Evolutionary conservation across 495 filamentous ascomycete species (phyloP).

Genomic region (Daldinia vernicosa): DNA sequence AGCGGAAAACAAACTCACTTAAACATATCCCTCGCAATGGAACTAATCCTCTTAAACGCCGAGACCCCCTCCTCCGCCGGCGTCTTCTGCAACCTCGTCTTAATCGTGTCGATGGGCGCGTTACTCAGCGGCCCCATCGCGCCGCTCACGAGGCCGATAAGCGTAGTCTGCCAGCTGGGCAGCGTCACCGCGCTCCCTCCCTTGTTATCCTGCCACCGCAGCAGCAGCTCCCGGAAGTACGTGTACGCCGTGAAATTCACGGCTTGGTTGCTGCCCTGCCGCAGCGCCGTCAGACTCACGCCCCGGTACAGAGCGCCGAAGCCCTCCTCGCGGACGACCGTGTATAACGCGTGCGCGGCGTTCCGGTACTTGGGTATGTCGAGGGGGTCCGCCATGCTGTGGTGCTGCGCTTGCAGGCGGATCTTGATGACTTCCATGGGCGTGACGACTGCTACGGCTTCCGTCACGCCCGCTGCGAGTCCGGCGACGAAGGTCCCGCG

Average conservation of each 20-base stretch:
- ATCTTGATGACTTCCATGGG: slow-evolving; percentile 99
- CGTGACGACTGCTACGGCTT: slow-evolving; percentile 94
- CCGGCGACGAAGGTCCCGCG: slow-evolving; percentile 88
- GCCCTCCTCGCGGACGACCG: slow-evolving; percentile 90
- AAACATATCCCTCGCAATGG: slow-evolving; percentile 92
- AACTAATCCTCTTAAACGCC: slow-evolving; percentile 76
- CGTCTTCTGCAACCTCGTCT: slow-evolving; percentile 93
- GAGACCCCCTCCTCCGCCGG: slow-evolving; percentile 82
- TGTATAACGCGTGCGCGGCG: slow-evolving; percentile 93
- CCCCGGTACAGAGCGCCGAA: slow-evolving; percentile 87
- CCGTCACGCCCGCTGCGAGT: slow-evolving; percentile 90
- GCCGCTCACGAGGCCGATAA: slow-evolving; percentile 90
- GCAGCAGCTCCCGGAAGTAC: slow-evolving; percentile 83
- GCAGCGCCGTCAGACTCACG: slow-evolving; percentile 89
- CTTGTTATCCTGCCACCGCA: slow-evolving; percentile 67
- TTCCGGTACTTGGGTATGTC: slow-evolving; percentile 97
- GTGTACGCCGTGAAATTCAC: slow-evolving; percentile 99
- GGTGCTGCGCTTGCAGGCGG: slow-evolving; percentile 94
- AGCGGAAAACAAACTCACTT: slow-evolving; percentile 60
- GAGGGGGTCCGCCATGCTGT: slow-evolving; percentile 90
- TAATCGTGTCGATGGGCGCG: slow-evolving; percentile 98
- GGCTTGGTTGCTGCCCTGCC: slow-evolving; percentile 96
- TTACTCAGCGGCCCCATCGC: slow-evolving; percentile 97
- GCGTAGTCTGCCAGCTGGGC: slow-evolving; percentile 86
- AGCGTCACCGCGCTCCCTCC: slow-evolving; percentile 61